A percentile compares a stretch with the other conserved stretches of the same genome.
Conservation (phyloP, 768 basidiomycete genomes). For the Kwoniella sp. region DNA sequence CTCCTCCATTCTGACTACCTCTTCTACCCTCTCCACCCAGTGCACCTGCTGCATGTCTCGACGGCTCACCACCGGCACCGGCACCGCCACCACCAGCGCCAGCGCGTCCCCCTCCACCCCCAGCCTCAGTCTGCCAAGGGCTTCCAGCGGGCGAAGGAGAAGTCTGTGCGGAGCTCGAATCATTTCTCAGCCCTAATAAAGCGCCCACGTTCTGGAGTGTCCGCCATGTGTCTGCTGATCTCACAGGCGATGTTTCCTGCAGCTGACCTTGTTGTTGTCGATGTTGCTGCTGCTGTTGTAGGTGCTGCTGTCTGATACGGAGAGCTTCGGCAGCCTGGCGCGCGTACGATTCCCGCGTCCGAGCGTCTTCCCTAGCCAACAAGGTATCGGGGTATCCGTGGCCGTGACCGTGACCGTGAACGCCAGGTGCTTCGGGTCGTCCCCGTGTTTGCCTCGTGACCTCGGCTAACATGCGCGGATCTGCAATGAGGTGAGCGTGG, state of each 20-base stretch:
- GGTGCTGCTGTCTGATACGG: background rate
- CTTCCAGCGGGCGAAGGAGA: background rate
- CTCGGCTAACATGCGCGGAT: background rate
- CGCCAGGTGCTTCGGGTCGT: background rate
- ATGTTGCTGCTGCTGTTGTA: background rate
- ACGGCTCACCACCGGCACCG: background rate
- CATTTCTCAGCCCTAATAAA: conserved; percentile 19
- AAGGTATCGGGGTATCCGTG: background rate
- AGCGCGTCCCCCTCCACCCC: background rate
- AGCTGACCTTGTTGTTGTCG: background rate
- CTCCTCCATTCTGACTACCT: conserved; percentile 14
- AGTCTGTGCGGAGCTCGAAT: background rate
- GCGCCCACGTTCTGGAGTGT: conserved; percentile 22
- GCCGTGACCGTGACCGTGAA: too few relatives aligned
- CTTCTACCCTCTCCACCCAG: conserved; percentile 6
- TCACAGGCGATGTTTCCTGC: background rate
- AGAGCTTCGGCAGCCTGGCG: background rate
- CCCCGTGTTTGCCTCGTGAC: background rate
- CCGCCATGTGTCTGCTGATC: conserved; percentile 16
- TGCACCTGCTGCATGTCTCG: background rate
- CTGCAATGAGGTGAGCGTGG: conserved; percentile 15
- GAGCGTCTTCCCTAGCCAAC: background rate
- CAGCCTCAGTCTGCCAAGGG: conserved; percentile 3
- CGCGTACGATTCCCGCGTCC: background rate
- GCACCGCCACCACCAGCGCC: background rate